Base-by-base conservation (phyloP, 2,329 filamentous ascomycete species). In the Penicillium sp. region DNA sequence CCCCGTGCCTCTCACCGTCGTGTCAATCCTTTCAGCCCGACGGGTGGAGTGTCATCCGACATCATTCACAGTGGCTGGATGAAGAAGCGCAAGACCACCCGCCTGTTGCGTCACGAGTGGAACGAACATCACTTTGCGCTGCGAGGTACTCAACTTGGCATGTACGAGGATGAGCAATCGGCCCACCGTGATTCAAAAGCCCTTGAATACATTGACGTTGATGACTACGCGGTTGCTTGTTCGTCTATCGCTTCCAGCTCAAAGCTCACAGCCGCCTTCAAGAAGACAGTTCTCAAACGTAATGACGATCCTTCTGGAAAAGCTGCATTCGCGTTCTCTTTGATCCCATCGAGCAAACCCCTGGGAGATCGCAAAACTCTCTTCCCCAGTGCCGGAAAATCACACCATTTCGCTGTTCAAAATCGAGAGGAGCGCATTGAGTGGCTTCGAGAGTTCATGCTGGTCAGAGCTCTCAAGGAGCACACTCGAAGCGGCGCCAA, bases 361-460 rank as follows among this genome's bases (percentile, higher is more conserved):
- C 49, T 56, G 74, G 47, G 57, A 75, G 62, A 71, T 66, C 58
- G 56, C 12, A 65, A 62, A 38, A 29, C 56, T 37, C 41, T 68
- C 40, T 67, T 72, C 53, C 41, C 53, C 8, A 61, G 80, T 47
- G 82, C 79, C 9, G 82, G 82, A 60, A 96, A 95, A 77, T 86
- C 88, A 39, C 91, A 97, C 64, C 89, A 97, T 66, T 97, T 97
- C 66, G 88, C 91, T 0, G 91, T 96, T 58, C 86, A 85, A 71
- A 82, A 78, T 60, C 81, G 90, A 11, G 88, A 96, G 64, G 88
- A 96, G 66, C 81, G 91, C 52, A 96, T 97, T 62, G 91, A 96
- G 67, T 98, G 93, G 93, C 73, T 73, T 70, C 62, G 71, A 4
- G 70, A 73, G 56, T 53, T 73, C 29, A 74, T 74, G 72, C 66